These are phyloP conservation scores for Penicillium chermesinum DNA, from an alignment of 495 filamentous ascomycete species.

Conservation along the genomic window DNA sequence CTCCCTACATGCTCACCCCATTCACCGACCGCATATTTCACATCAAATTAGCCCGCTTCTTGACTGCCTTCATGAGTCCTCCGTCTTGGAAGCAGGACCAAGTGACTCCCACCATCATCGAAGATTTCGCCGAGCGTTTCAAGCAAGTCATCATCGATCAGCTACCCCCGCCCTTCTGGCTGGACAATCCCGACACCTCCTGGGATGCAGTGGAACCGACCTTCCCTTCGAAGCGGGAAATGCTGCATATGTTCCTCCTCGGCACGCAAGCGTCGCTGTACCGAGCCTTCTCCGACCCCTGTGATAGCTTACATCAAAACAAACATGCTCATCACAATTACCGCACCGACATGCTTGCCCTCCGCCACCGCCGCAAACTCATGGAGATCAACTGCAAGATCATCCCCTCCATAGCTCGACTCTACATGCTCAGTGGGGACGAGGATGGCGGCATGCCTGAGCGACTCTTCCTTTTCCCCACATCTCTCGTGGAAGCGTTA, in stretches of 20 bases:
- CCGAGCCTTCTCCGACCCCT: constrained; percentile 15
- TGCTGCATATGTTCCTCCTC: constrained; percentile 11
- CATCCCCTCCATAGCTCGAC: constrained; percentile 5
- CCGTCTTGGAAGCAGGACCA: constrained; percentile 17
- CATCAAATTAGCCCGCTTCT: constrained; percentile 13
- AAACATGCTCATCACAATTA: constrained; percentile 1
- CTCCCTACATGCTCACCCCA: constrained; percentile 11
- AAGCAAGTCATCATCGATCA: constrained; percentile 15
- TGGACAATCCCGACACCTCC: constrained; percentile 10
- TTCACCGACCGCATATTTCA: constrained; percentile 17
- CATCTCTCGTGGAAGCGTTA: constrained; percentile 9
- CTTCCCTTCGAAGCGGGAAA: constrained; percentile 11
- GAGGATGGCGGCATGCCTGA: constrained; percentile 5
- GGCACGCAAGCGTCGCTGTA: constrained; percentile 11
- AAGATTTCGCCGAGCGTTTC: constrained; percentile 15
- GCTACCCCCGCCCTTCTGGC: constrained; percentile 8
- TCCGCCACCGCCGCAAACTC: constrained; percentile 13
- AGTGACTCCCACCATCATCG: constrained; percentile 5
- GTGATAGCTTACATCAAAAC: constrained; percentile 10
- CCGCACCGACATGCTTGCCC: constrained; percentile 10
- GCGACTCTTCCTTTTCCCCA: constrained; percentile 10
- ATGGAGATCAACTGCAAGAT: constrained; percentile 12
- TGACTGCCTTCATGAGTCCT: constrained; percentile 18
- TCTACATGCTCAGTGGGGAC: constrained; percentile 8
- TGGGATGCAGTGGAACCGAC: constrained; percentile 10